These are phyloP conservation scores for Hyphodiscus hymeniophilus DNA, from an alignment of 495 filamentous ascomycete genomes.

Conservation along the genomic window DNA sequence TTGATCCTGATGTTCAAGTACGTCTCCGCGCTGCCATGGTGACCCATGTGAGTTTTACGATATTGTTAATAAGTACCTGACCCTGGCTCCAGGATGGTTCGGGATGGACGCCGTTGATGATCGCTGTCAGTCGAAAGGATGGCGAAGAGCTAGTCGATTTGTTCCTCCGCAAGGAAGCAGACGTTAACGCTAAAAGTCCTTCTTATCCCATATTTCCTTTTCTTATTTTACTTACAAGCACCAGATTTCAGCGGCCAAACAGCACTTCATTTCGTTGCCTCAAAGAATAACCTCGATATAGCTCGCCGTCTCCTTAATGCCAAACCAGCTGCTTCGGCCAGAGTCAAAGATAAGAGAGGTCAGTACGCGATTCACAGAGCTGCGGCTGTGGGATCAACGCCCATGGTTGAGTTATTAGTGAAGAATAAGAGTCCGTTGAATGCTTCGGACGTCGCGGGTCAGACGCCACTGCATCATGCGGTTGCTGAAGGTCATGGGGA, in stretches of 20 bases:
- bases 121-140: conserved; percentile 72
- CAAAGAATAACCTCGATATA: conserved; percentile 75
- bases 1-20: conserved; percentile 84
- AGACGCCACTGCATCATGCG: conserved; percentile 89
- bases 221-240: neutral
- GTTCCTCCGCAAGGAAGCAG: conserved; percentile 71
- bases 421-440: conserved; percentile 77
- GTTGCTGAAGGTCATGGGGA: conserved; percentile 87
- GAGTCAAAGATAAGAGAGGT: conserved; percentile 76
- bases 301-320: conserved; percentile 68
- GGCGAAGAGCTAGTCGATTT: conserved; percentile 61
- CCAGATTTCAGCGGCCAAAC: conserved; percentile 55
- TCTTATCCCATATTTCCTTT: conserved; percentile 19
- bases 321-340: conserved; percentile 63
- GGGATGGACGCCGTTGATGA: conserved; percentile 95
- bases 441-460: conserved; percentile 73
- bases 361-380: conserved; percentile 88
- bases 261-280: conserved; percentile 84
- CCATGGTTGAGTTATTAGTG: conserved; percentile 75
- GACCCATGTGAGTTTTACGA: neutral
- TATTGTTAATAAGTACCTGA: neutral
- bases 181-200: conserved; percentile 61
- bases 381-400: conserved; percentile 78
- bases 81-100: conserved; percentile 59
- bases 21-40: conserved; percentile 9